Evolutionary conservation across 2,329 filamentous ascomycete species (phyloP).

Genomic region (Phialophora macrospora): DNA sequence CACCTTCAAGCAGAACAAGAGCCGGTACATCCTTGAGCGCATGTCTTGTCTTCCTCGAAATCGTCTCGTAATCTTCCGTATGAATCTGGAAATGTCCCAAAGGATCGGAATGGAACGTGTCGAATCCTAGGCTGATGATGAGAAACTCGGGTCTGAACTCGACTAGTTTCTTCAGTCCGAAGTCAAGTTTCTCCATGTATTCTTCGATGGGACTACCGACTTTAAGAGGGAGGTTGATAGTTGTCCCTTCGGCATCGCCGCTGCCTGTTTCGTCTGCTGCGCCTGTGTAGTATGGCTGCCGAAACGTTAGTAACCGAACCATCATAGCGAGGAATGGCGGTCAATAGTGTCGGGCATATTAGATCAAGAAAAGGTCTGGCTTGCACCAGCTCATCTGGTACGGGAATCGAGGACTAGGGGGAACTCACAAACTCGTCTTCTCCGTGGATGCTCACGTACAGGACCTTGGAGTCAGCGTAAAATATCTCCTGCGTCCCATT

Average conservation of each 20-base stretch:
- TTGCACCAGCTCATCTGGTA: background rate
- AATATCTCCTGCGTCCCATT: constrained; percentile 41
- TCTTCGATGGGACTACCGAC: constrained; percentile 32
- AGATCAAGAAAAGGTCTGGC: background rate
- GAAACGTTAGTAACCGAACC: background rate
- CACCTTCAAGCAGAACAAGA: constrained; percentile 38
- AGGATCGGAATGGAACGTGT: constrained; percentile 39
- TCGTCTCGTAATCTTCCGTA: constrained; percentile 37
- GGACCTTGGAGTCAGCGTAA: constrained; percentile 41
- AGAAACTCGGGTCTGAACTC: constrained; percentile 34
- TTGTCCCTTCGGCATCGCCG: constrained; percentile 30
- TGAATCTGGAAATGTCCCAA: constrained; percentile 37
- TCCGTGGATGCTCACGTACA: constrained; percentile 45
- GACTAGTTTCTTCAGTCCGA: constrained; percentile 25
- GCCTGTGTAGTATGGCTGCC: constrained; percentile 40
- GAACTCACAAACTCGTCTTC: constrained; percentile 41
- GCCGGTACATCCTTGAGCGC: constrained; percentile 29
- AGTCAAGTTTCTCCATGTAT: constrained; percentile 34
- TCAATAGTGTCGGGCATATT: background rate
- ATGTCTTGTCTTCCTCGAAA: constrained; percentile 31
- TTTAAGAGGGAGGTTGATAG: constrained; percentile 37
- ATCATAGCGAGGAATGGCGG: background rate
- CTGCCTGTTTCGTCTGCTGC: constrained; percentile 29
- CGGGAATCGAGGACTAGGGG: background rate
- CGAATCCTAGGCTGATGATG: constrained; percentile 38